Conservation (phyloP, 495 filamentous ascomycete species). For the Xylaria grammica region DNA sequence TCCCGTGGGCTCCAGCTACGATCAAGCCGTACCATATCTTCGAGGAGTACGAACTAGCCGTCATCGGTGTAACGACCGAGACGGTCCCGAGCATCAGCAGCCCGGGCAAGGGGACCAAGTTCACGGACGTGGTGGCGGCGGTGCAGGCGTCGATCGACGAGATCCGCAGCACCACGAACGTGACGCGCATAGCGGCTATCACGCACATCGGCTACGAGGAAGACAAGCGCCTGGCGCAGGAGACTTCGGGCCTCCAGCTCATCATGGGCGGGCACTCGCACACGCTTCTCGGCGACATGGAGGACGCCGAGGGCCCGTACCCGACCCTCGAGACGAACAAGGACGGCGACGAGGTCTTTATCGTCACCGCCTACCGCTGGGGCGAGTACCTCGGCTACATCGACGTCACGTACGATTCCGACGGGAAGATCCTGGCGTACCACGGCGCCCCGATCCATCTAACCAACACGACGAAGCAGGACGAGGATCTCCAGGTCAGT, state of each 20-base stretch:
- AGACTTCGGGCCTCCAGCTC: slow-evolving; percentile 57
- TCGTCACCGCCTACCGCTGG: slow-evolving; percentile 65
- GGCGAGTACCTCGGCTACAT: slow-evolving; percentile 66
- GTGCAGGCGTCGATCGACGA: slow-evolving; percentile 60
- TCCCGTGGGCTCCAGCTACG: slow-evolving; percentile 29
- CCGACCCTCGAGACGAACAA: slow-evolving; percentile 61
- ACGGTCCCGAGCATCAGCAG: slow-evolving; percentile 56
- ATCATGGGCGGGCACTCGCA: slow-evolving; percentile 67
- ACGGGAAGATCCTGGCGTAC: slow-evolving; percentile 60
- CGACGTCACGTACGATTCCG: slow-evolving; percentile 57
- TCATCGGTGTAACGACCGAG: slow-evolving; percentile 64
- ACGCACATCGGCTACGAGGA: slow-evolving; percentile 66
- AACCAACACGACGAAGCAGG: slow-evolving; percentile 58
- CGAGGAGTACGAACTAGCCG: slow-evolving; percentile 56
- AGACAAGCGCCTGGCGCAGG: slow-evolving; percentile 57
- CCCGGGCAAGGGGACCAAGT: slow-evolving; percentile 56
- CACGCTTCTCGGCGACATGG: slow-evolving; percentile 59
- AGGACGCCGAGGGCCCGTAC: slow-evolving; percentile 56
- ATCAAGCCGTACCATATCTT: slow-evolving; percentile 65
- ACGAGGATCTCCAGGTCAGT: slow-evolving; percentile 40
- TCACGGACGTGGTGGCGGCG: slow-evolving; percentile 52
- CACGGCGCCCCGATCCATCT: slow-evolving; percentile 62
- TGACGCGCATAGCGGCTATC: slow-evolving; percentile 60
- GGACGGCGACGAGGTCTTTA: slow-evolving; percentile 65
- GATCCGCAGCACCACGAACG: slow-evolving; percentile 54